Base-by-base conservation (phyloP, 345 rosid genomes). In the Schrenkiella parvula region DNA sequence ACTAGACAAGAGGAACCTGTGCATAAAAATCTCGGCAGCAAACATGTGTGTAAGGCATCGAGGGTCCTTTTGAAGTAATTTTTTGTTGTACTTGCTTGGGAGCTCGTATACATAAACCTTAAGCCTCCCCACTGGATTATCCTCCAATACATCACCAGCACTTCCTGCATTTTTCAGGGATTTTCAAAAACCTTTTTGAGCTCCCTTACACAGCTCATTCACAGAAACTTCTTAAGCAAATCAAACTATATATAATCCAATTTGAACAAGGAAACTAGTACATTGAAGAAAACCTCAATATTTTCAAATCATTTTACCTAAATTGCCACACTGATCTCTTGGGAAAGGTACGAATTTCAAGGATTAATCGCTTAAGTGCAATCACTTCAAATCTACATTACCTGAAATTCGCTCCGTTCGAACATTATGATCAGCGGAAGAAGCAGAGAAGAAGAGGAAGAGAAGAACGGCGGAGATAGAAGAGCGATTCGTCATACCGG, bases 121-220 rank as follows among this genome's bases (percentile, higher is more conserved):
- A 56, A 93, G 76, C 86, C 78, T 89, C 55, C 98, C 97, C 14
- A 93, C 95, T 13, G 98, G 98, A 82, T 93, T 70, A 76, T 93
- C 98, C 70, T 93, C 98, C 72, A 93, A 76, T 8, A 91, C 97
- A 81, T 93, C 98, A 51, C 97, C 98, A 47, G 96, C 98, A 71
- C 97, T 93, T 68, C 97, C 97, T 93, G 81, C 78, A 68, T 2
- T 7, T 11, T 28, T 32, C 60, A 34, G 2, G 0, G 42, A 2
- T 17, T 53, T 53, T 1, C n/a, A n/a, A 7, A 35, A 34, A 17
- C 10, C 26, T 19, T 17, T 55, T 4, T 53, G 14, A 28, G 11
- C 34, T 37, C 25, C 14, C 39, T 72, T 23, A 19, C 47, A 48
- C 39, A 35, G 34, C 9, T 31, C 34, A 10, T 37, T 22, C 6